phyloP scores from a whole-genome alignment of 1,139 yeast genomes.

The Candida sanyaensis region DNA sequence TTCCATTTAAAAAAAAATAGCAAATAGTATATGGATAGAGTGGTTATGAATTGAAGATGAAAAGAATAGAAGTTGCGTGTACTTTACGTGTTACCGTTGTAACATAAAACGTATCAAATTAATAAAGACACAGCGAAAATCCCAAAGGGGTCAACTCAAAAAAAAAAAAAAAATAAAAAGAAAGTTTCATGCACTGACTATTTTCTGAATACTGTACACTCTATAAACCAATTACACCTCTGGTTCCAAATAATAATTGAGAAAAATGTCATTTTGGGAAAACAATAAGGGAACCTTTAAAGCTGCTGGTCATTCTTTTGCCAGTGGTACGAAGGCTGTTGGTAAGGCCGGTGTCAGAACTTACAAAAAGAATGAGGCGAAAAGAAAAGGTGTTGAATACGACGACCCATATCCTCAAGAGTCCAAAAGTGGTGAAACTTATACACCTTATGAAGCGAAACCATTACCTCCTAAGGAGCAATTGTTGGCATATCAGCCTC shows the following conservation, averaged over 20 bases:
- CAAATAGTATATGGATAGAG: neutral
- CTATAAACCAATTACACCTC: neutral
- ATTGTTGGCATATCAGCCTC: conserved; percentile 34
- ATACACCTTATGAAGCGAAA: conserved; percentile 6
- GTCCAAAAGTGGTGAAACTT: conserved; percentile 3
- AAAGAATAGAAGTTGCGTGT: neutral
- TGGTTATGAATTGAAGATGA: neutral
- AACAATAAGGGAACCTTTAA: conserved; percentile 37
- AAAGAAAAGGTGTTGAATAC: conserved; percentile 21
- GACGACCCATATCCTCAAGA: conserved; percentile 11
- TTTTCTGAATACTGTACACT: neutral
- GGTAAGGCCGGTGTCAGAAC: conserved; percentile 53
- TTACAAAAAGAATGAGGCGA: conserved; percentile 42
- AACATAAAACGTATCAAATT: too few relatives aligned
- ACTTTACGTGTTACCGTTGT: neutral
- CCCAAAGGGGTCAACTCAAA: too few relatives aligned
- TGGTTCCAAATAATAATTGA: too few relatives aligned
- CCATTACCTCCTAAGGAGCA: conserved; percentile 23
- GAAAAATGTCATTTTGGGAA: conserved; percentile 2
- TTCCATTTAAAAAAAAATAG: conserved; percentile 8
- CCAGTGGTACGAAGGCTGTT: conserved; percentile 48
- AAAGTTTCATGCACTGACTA: too few relatives aligned
- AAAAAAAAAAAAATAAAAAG: too few relatives aligned
- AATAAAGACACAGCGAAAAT: too few relatives aligned
- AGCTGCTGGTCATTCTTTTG: conserved; percentile 49